Percentiles rank a stretch among this genome's conserved stretches.
These are phyloP conservation scores for Penicillium samsonianum DNA, from an alignment of 495 filamentous ascomycete species.

Conservation along the genomic window DNA sequence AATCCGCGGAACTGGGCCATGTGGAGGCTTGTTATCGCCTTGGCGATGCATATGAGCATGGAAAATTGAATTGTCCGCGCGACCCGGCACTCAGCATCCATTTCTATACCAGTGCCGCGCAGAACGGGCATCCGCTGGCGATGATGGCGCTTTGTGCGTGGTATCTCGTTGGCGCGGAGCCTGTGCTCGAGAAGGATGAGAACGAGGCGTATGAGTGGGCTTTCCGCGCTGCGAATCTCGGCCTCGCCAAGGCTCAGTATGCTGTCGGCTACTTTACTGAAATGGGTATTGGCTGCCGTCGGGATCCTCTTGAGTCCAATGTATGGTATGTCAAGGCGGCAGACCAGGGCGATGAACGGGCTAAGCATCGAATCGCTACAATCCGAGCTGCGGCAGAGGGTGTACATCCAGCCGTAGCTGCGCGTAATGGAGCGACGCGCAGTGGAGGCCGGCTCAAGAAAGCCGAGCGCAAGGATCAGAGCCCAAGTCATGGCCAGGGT, in stretches of 20 bases:
- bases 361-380: slow-evolving; percentile 79
- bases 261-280: slow-evolving; percentile 97
- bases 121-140: slow-evolving; percentile 77
- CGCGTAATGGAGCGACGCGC: slow-evolving; percentile 21
- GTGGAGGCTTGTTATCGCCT: slow-evolving; percentile 79
- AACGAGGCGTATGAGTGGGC: slow-evolving; percentile 98
- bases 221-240: slow-evolving; percentile 80
- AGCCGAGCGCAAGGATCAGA: slow-evolving; percentile 19
- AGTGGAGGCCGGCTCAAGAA: slow-evolving; percentile 14
- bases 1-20: slow-evolving; percentile 90
- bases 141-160: slow-evolving; percentile 99
- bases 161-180: slow-evolving; percentile 96
- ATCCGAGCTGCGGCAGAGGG: slow-evolving; percentile 86
- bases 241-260: slow-evolving; percentile 90
- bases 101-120: slow-evolving; percentile 92
- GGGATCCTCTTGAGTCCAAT: slow-evolving; percentile 92
- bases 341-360: slow-evolving; percentile 86
- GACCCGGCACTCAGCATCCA: slow-evolving; percentile 95
- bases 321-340: slow-evolving; percentile 98
- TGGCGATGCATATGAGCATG: slow-evolving; percentile 97
- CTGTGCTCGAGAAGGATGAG: slow-evolving; percentile 91
- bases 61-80: slow-evolving; percentile 78
- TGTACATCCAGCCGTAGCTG: slow-evolving; percentile 46
- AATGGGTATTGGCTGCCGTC: slow-evolving; percentile 93
- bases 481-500: slow-evolving; percentile 14